Percentiles rank a stretch among this genome's conserved stretches.
phyloP scores from a whole-genome alignment of 1,139 yeast genomes.

The Taphrina sp. region DNA sequence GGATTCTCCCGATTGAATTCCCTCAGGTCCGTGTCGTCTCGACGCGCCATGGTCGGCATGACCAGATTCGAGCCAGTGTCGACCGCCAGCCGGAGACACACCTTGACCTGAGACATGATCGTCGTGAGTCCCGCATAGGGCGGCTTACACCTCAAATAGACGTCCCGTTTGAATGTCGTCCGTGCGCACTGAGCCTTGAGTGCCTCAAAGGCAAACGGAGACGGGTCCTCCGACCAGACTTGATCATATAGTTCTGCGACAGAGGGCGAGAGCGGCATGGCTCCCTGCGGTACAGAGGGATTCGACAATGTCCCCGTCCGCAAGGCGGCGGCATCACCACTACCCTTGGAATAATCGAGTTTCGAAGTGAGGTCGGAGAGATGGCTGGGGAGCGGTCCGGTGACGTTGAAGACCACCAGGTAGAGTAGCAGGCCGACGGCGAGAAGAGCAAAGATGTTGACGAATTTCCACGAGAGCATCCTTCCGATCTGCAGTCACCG shows the following conservation, averaged over 20 bases:
- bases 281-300: no score
- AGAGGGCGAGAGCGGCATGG: background rate
- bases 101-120: conserved; percentile 19
- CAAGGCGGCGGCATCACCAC: no score
- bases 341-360: no score
- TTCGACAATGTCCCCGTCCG: no score
- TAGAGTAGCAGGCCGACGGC: no score
- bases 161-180: background rate
- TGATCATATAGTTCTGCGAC: conserved; percentile 6
- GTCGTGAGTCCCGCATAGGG: conserved; percentile 10
- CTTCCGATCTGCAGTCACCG: no score
- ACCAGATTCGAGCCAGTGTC: conserved; percentile 9
- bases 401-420: no score
- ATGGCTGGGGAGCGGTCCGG: no score
- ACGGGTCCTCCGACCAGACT: conserved; percentile 4
- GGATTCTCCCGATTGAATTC: conserved; percentile 2
- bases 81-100: conserved; percentile 7
- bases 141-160: conserved; percentile 1
- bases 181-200: conserved; percentile 2
- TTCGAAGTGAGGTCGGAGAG: no score
- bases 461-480: no score
- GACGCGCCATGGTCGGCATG: conserved; percentile 9
- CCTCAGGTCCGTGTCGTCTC: background rate
- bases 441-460: no score
- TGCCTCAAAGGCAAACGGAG: background rate